These are phyloP conservation scores for Eucalyptus erythrocorys DNA, from an alignment of 345 rosid species.

Conservation along the genomic window DNA sequence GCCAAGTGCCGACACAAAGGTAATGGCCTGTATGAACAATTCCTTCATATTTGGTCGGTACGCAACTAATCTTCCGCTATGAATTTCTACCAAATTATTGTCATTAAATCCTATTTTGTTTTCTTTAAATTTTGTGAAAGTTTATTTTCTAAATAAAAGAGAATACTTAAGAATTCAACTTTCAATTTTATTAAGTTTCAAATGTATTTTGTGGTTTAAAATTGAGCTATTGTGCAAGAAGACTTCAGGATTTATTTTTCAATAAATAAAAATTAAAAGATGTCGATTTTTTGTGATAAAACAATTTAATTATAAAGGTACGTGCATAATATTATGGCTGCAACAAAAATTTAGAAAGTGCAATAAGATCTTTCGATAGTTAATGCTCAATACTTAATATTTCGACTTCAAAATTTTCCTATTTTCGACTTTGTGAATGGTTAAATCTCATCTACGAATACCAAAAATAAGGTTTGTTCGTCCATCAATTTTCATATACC, in stretches of 20 bases:
- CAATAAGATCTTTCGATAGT: neutral
- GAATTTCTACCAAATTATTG: no score
- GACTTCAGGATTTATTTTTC: neutral
- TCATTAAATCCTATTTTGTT: neutral
- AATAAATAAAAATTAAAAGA: neutral
- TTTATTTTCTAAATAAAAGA: no score
- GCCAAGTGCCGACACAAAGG: no score
- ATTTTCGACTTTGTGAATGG: neutral
- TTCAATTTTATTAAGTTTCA: neutral
- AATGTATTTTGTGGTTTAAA: neutral
- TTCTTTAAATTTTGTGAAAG: neutral
- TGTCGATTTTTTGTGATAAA: neutral
- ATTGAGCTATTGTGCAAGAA: neutral
- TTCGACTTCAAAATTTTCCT: neutral
- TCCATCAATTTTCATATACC: neutral
- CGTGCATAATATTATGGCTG: rapidly evolving
- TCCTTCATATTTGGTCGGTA: no score
- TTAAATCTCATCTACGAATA: no score
- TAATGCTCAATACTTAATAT: neutral
- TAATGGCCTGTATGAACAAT: neutral
- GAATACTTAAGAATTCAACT: no score
- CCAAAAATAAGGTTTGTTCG: neutral
- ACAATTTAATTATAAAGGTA: neutral
- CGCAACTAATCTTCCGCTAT: neutral
- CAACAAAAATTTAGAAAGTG: neutral